Conservation (phyloP, 805 yeast genomes). For the Candida montana region DNA sequence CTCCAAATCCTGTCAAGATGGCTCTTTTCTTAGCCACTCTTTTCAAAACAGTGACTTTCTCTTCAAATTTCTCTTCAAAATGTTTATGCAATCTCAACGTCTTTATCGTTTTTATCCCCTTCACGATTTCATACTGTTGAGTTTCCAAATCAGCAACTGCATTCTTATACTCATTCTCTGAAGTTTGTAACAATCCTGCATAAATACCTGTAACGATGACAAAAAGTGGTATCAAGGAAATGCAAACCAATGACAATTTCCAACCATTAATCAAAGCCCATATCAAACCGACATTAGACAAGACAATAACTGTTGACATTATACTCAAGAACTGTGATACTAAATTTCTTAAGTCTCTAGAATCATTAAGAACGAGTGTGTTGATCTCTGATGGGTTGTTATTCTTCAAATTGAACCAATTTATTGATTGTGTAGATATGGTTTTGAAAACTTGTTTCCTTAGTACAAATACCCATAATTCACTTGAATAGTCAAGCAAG, state of each 20-base stretch:
- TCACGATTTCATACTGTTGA: constrained; percentile 44
- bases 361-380: constrained; percentile 72
- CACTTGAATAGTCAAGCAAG: constrained; percentile 54
- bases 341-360: constrained; percentile 67
- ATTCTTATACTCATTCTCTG: constrained; percentile 58
- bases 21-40: constrained; percentile 48
- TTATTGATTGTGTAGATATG: constrained; percentile 45
- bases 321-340: constrained; percentile 59
- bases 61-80: constrained; percentile 38
- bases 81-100: constrained; percentile 45
- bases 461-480: constrained; percentile 55
- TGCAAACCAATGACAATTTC: constrained; percentile 79
- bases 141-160: constrained; percentile 51
- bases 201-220: constrained; percentile 45
- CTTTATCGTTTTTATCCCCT: constrained; percentile 59
- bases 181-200: constrained; percentile 43
- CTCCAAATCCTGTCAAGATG: constrained; percentile 58
- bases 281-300: constrained; percentile 54
- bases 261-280: constrained; percentile 84
- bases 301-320: constrained; percentile 44
- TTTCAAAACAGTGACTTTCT: constrained; percentile 28
- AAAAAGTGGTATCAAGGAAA: constrained; percentile 68
- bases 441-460: constrained; percentile 44
- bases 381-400: constrained; percentile 48
- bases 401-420: constrained; percentile 42